These are phyloP conservation scores for Chaetomium cochliodes DNA, from an alignment of 495 filamentous ascomycete genomes.

Conservation along the genomic window DNA sequence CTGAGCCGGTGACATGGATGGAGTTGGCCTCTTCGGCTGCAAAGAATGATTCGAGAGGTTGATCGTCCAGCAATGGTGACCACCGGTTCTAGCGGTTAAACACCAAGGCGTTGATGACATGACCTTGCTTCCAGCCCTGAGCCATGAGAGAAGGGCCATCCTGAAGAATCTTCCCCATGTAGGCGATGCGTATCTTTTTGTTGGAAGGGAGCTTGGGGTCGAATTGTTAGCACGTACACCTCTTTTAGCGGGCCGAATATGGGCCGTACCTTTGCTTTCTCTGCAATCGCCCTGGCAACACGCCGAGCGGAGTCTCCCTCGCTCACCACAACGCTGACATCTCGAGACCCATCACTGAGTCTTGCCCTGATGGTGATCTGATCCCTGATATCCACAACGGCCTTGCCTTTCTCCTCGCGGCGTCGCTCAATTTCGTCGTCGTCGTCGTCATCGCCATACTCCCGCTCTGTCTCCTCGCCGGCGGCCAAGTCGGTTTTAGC, in stretches of 20 bases:
- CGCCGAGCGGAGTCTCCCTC: slow-evolving; percentile 62
- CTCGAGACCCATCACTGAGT: slow-evolving; percentile 67
- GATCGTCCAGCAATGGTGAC: slow-evolving; percentile 13
- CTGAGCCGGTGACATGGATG: not conserved
- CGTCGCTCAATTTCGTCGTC: slow-evolving; percentile 55
- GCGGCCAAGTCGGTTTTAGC: slow-evolving; percentile 48
- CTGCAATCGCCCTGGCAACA: slow-evolving; percentile 60
- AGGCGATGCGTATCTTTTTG: slow-evolving; percentile 66
- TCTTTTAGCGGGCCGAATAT: not conserved
- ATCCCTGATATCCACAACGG: slow-evolving; percentile 46
- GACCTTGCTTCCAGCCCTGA: slow-evolving; percentile 74
- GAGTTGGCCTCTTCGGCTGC: not conserved
- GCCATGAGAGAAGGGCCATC: slow-evolving; percentile 60
- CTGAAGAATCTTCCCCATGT: slow-evolving; percentile 75
- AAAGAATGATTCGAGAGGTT: not conserved
- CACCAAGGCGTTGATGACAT: slow-evolving; percentile 79
- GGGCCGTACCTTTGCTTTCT: slow-evolving; percentile 61
- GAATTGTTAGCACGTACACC: slow-evolving; percentile 21
- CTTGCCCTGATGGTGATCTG: slow-evolving; percentile 63
- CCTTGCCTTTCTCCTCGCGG: slow-evolving; percentile 66
- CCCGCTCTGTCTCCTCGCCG: slow-evolving; percentile 44
- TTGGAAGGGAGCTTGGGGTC: slow-evolving; percentile 45
- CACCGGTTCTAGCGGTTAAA: slow-evolving; percentile 48
- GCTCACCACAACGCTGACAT: slow-evolving; percentile 60
- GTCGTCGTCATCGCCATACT: slow-evolving; percentile 33